Conservation (phyloP, 2,329 filamentous ascomycete species). For the Colletotrichum higginsianum region DNA sequence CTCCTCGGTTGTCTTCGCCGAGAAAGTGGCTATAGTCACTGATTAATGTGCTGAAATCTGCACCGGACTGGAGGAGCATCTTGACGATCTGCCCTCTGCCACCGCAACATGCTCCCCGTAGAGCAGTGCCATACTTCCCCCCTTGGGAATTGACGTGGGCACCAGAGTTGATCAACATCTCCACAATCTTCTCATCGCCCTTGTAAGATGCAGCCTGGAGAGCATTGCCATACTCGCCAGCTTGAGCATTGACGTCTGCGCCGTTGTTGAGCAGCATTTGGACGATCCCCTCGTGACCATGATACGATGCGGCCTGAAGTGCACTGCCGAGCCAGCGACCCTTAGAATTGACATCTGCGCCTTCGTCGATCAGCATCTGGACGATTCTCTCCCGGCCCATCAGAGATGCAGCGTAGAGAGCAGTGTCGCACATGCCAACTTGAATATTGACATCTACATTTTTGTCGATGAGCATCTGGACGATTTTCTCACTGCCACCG, state of each 20-base stretch:
- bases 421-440: slow-evolving; percentile 27
- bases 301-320: background rate
- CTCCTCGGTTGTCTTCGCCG: too few species aligned
- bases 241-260: background rate
- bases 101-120: too few species aligned
- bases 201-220: background rate
- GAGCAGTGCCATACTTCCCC: too few species aligned
- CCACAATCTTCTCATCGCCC: background rate
- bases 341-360: slow-evolving; percentile 25
- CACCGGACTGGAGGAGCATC: background rate
- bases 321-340: background rate
- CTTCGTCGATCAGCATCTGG: slow-evolving; percentile 27
- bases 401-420: slow-evolving; percentile 41
- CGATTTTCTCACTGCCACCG: too few species aligned
- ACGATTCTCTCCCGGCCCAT: slow-evolving; percentile 2
- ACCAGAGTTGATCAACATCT: too few species aligned
- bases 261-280: background rate
- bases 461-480: too few species aligned
- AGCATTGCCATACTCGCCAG: background rate
- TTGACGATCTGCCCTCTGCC: background rate
- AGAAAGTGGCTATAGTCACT: too few species aligned
- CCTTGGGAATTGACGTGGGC: too few species aligned
- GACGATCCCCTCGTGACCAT: background rate
- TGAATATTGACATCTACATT: slow-evolving; percentile 15
- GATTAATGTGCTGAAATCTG: too few species aligned